Evolutionary conservation across 140 eudicot genomes (phyloP).

Genomic region (Erigeron philadelphicus): DNA sequence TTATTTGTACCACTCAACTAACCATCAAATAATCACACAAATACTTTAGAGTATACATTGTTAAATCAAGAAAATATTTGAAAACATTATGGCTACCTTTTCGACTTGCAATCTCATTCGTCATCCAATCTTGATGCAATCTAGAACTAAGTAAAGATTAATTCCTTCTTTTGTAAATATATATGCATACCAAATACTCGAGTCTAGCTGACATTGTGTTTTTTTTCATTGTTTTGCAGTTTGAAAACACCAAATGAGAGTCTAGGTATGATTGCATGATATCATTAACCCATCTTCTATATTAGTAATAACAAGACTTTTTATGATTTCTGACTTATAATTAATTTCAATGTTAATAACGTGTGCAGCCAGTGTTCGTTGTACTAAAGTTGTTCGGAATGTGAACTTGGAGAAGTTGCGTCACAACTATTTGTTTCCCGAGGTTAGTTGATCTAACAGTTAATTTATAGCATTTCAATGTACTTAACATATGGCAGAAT

Average conservation of each 20-base stretch:
- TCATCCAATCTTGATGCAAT: slow-evolving; percentile 32
- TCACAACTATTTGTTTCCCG: slow-evolving; percentile 61
- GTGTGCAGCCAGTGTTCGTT: slow-evolving; percentile 35
- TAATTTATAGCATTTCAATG: slow-evolving; percentile 11
- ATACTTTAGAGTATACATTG: background rate
- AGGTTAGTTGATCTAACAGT: slow-evolving; percentile 38
- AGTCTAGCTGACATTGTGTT: slow-evolving; percentile 21
- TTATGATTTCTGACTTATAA: background rate
- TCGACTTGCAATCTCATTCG: slow-evolving; percentile 34
- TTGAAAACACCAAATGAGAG: slow-evolving; percentile 39
- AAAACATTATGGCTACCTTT: slow-evolving; percentile 32
- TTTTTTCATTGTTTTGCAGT: slow-evolving; percentile 35
- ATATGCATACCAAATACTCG: background rate
- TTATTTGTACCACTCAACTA: slow-evolving; percentile 27
- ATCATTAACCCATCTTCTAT: slow-evolving; percentile 7
- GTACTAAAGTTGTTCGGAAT: slow-evolving; percentile 59
- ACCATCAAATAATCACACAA: slow-evolving; percentile 24
- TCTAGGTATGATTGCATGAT: slow-evolving; percentile 31
- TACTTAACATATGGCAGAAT: background rate
- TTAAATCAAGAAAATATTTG: slow-evolving; percentile 21
- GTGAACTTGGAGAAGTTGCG: slow-evolving; percentile 57
- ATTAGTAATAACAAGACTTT: background rate
- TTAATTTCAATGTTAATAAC: slow-evolving; percentile 10
- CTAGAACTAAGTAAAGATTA: slow-evolving; percentile 39
- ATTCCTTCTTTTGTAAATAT: background rate